Evolutionary conservation across 2,329 filamentous ascomycete genomes (phyloP).

Genomic region (Chaetomiaceae sp.): DNA sequence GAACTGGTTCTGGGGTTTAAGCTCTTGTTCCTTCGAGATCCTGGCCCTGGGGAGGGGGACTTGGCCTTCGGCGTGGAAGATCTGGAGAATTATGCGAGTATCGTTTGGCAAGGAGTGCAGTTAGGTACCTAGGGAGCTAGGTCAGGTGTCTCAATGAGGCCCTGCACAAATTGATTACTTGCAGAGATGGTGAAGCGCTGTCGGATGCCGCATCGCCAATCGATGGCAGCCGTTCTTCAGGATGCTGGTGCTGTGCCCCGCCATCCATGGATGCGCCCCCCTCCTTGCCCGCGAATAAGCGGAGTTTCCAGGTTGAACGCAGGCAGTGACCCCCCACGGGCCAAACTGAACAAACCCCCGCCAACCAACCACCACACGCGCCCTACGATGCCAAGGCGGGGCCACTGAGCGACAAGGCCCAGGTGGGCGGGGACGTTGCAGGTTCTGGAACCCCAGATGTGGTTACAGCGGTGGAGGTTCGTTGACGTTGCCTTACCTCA

Average conservation of each 20-base stretch:
- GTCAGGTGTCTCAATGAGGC: slow-evolving; percentile 1
- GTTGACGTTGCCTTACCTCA: slow-evolving; percentile 12
- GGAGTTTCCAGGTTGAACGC: no score
- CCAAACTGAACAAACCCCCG: slow-evolving; percentile 1
- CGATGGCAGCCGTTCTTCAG: slow-evolving; percentile 8
- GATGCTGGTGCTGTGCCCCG: background rate
- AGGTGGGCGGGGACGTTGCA: slow-evolving; percentile 12
- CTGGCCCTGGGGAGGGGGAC: no score
- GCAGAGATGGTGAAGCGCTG: slow-evolving; percentile 8
- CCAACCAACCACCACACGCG: slow-evolving; percentile 4
- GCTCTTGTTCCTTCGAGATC: no score
- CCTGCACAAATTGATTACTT: slow-evolving; percentile 10
- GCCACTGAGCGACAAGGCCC: background rate
- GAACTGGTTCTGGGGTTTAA: no score
- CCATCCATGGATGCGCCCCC: no score
- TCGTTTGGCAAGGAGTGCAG: no score
- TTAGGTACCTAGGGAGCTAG: no score
- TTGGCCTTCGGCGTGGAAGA: no score
- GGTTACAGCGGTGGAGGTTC: slow-evolving; percentile 3
- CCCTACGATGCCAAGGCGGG: slow-evolving; percentile 1
- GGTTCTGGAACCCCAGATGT: slow-evolving; percentile 16
- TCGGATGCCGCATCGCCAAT: slow-evolving; percentile 20
- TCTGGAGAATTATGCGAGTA: no score
- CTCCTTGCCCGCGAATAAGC: slow-evolving; percentile 17
- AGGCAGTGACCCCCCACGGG: background rate